A percentile compares a stretch with the other conserved stretches of the same genome.
Evolutionary conservation across 208 protist genomes (phyloP).

Genomic region (Wallacemonas sp.): DNA sequence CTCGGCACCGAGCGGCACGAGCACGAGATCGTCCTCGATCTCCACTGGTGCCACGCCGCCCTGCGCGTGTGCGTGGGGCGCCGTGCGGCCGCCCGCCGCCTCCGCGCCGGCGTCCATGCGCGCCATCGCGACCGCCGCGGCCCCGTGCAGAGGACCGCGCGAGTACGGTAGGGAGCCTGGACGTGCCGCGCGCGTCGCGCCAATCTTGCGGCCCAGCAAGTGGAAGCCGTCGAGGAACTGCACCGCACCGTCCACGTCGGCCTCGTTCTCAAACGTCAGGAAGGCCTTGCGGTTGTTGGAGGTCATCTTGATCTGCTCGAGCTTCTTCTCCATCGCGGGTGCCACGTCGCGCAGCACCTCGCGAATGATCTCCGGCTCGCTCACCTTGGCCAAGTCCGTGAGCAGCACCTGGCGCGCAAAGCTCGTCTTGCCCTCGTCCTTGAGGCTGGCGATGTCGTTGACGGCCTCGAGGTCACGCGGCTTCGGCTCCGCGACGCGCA

Average conservation of each 20-base stretch:
- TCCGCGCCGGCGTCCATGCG: conserved; percentile 30
- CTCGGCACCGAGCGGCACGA: conserved; percentile 31
- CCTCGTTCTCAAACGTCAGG: conserved; percentile 74
- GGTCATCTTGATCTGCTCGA: conserved; percentile 92
- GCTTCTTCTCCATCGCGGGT: conserved; percentile 82
- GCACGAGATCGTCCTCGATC: conserved; percentile 23
- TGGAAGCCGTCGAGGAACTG: conserved; percentile 85
- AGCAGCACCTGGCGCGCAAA: conserved; percentile 87
- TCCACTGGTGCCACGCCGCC: not conserved
- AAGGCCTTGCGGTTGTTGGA: conserved; percentile 90
- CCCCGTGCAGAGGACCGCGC: conserved; percentile 26
- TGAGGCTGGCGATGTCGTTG: conserved; percentile 36
- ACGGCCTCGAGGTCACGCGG: conserved; percentile 53
- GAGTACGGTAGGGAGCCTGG: conserved; percentile 89
- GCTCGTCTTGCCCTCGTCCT: conserved; percentile 73
- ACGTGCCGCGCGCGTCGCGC: conserved; percentile 60
- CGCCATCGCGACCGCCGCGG: conserved; percentile 40
- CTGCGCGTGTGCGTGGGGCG: not conserved
- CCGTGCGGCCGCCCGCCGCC: not conserved
- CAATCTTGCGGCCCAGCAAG: conserved; percentile 78
- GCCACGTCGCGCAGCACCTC: conserved; percentile 87
- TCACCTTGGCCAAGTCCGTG: conserved; percentile 76
- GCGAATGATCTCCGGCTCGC: conserved; percentile 87
- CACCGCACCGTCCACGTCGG: conserved; percentile 71
- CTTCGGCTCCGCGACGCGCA: conserved; percentile 90